Conservation (phyloP, 768 basidiomycete species). For the Leucosporidium creatinivorum region DNA sequence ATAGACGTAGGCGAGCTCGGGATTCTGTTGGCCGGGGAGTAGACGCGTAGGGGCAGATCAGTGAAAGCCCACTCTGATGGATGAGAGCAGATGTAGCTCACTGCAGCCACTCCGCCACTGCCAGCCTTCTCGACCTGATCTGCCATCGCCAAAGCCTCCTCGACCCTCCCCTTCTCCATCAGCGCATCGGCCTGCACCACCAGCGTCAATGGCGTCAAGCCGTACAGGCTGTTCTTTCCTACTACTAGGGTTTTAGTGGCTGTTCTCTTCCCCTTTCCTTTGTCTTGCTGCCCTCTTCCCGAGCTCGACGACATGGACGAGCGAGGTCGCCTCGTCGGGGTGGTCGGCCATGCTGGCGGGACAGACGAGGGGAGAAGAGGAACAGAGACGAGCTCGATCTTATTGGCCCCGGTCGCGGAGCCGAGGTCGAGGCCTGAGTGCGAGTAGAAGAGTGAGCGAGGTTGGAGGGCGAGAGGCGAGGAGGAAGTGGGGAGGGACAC, state of each 20-base stretch:
- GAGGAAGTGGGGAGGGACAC: conserved; percentile 40
- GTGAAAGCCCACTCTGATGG: not conserved
- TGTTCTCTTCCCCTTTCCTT: not conserved
- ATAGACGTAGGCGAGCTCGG: conserved; percentile 24
- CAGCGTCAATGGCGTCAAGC: conserved; percentile 20
- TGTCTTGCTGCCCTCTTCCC: not conserved
- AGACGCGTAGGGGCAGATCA: too few species aligned
- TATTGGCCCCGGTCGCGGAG: conserved; percentile 6
- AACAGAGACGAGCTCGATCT: not conserved
- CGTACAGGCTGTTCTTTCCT: conserved; percentile 23
- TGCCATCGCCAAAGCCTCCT: conserved; percentile 16
- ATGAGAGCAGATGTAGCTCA: not conserved
- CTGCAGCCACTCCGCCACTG: not conserved
- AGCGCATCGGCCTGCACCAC: conserved; percentile 32
- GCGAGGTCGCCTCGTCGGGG: not conserved
- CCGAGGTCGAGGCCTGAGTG: conserved; percentile 11
- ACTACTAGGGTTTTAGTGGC: conserved; percentile 14
- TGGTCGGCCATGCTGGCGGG: not conserved
- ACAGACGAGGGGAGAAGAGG: not conserved
- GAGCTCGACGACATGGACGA: not conserved
- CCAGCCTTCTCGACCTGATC: conserved; percentile 9
- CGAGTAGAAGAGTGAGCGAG: conserved; percentile 1
- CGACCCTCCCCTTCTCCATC: conserved; percentile 21
- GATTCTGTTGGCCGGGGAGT: not conserved
- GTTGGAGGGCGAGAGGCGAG: conserved; percentile 4